Evolutionary conservation across 208 protist species (phyloP).

Genomic region (Trypanosoma boissoni): DNA sequence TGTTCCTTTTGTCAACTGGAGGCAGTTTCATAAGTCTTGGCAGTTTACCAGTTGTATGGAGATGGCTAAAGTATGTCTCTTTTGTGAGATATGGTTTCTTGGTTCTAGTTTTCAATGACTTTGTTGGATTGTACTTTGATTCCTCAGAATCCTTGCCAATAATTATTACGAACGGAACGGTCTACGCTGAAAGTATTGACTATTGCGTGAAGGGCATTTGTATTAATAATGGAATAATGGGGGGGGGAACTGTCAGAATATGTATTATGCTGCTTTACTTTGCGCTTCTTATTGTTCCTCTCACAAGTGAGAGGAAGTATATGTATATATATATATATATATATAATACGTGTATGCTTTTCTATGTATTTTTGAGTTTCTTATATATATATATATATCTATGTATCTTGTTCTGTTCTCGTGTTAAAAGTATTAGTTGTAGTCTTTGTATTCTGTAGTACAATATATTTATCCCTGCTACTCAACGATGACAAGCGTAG

Average conservation of each 20-base stretch:
- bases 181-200: constrained; percentile 43
- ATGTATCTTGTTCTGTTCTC: not conserved
- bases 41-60: constrained; percentile 52
- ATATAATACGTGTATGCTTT: too few relatives aligned
- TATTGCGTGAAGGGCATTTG: constrained; percentile 34
- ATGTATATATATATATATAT: too few relatives aligned
- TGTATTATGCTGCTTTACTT: constrained; percentile 58
- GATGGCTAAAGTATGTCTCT: constrained; percentile 75
- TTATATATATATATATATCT: too few relatives aligned
- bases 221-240: constrained; percentile 13
- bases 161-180: constrained; percentile 39
- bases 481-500: constrained; percentile 7
- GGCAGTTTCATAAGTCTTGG: constrained; percentile 61
- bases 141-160: constrained; percentile 22
- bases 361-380: too few relatives aligned
- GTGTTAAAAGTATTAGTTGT: not conserved
- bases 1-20: constrained; percentile 60
- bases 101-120: constrained; percentile 67
- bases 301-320: constrained; percentile 2
- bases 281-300: constrained; percentile 28
- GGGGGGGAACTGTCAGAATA: constrained; percentile 28
- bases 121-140: constrained; percentile 45
- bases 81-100: constrained; percentile 67
- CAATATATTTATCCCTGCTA: too few relatives aligned
- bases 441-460: constrained; percentile 1